Percentiles rank a stretch among this genome's conserved stretches.
These are phyloP conservation scores for Microdochium paspali DNA, from an alignment of 2,329 filamentous ascomycete species.

Conservation along the genomic window DNA sequence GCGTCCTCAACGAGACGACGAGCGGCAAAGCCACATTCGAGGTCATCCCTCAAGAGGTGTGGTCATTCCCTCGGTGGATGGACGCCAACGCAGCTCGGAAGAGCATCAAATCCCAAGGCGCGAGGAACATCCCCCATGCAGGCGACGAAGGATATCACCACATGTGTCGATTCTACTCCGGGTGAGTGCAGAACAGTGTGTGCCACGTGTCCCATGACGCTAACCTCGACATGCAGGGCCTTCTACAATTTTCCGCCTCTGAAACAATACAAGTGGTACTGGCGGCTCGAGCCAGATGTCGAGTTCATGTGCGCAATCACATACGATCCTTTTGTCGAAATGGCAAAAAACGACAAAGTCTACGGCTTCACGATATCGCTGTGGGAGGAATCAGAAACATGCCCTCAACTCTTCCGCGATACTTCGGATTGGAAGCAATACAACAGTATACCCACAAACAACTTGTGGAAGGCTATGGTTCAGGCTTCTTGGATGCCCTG, in stretches of 20 bases:
- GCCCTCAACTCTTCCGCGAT: constrained; percentile 30
- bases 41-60: constrained; percentile 27
- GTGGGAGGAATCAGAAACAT: constrained; percentile 30
- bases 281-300: constrained; percentile 34
- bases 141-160: constrained; percentile 30
- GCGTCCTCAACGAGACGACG: constrained; percentile 23
- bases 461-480: constrained; percentile 30
- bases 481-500: constrained; percentile 30
- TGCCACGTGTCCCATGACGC: neutral
- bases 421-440: constrained; percentile 29
- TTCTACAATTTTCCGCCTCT: constrained; percentile 32
- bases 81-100: constrained; percentile 18
- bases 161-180: constrained; percentile 33
- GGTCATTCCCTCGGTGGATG: constrained; percentile 28
- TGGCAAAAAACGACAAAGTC: constrained; percentile 31
- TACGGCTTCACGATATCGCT: constrained; percentile 35
- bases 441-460: constrained; percentile 20
- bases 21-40: constrained; percentile 29
- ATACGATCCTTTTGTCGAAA: constrained; percentile 37
- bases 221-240: constrained; percentile 16
- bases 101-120: constrained; percentile 22
- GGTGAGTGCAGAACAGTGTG: constrained; percentile 17
- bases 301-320: constrained; percentile 34
- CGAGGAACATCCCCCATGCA: constrained; percentile 24
- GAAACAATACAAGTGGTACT: constrained; percentile 35